Evolutionary conservation across 2,329 filamentous ascomycete genomes (phyloP).

Genomic region (Exophiala sp.): DNA sequence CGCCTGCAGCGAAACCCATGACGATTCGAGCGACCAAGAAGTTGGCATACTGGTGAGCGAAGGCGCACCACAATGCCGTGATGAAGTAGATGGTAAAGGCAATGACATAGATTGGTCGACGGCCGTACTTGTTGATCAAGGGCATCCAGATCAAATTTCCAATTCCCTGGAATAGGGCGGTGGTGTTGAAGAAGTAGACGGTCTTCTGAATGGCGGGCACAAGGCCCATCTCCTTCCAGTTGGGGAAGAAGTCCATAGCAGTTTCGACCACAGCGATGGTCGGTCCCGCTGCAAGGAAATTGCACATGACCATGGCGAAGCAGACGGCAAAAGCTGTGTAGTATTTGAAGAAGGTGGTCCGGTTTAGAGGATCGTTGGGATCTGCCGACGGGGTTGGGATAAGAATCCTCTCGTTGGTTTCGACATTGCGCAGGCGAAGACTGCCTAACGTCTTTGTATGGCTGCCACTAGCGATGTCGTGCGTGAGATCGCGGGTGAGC

Average conservation of each 20-base stretch:
- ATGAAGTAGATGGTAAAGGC: slow-evolving; percentile 40
- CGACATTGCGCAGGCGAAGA: not conserved
- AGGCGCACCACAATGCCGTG: slow-evolving; percentile 40
- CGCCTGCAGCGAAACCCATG: slow-evolving; percentile 53
- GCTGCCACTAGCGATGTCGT: too few species aligned
- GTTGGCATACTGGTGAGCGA: slow-evolving; percentile 35
- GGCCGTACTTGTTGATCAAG: slow-evolving; percentile 37
- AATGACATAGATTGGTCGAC: slow-evolving; percentile 36
- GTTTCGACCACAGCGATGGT: slow-evolving; percentile 50
- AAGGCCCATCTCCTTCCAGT: slow-evolving; percentile 30
- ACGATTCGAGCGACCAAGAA: slow-evolving; percentile 30
- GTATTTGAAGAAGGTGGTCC: slow-evolving; percentile 33
- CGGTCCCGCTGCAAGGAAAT: slow-evolving; percentile 56
- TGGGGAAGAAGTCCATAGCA: slow-evolving; percentile 47
- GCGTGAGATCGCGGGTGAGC: too few species aligned
- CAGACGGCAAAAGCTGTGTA: slow-evolving; percentile 52
- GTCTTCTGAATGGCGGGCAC: slow-evolving; percentile 40
- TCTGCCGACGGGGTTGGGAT: slow-evolving; percentile 50
- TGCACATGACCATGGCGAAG: slow-evolving; percentile 54
- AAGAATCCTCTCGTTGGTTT: slow-evolving; percentile 49
- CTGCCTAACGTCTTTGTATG: not conserved
- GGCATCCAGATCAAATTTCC: slow-evolving; percentile 43
- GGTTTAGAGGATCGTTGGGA: slow-evolving; percentile 54
- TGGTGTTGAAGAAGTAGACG: slow-evolving; percentile 54
- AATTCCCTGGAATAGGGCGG: slow-evolving; percentile 48